These are phyloP conservation scores for Eucalyptus dawsonii DNA, from an alignment of 345 rosid genomes.

Conservation along the genomic window DNA sequence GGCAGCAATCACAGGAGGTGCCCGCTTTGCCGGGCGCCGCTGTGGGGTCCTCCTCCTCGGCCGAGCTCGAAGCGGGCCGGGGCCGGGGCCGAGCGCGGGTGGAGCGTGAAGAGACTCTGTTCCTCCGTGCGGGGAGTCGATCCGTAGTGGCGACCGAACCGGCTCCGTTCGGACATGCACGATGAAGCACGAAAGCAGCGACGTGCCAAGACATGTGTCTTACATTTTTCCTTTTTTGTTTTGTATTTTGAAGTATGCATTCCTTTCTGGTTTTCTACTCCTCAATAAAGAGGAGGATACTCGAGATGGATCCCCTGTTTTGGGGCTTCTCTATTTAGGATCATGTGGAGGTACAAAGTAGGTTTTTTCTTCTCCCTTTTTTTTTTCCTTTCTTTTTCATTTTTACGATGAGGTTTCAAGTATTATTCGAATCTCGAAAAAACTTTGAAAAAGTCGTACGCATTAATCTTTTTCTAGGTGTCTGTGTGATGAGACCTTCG, in stretches of 20 bases:
- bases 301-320: neutral
- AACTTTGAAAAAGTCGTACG: neutral
- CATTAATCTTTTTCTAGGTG: neutral
- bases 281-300: neutral
- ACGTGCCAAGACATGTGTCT: neutral
- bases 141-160: neutral
- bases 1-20: constrained; percentile 41
- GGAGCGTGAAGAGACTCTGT: constrained; percentile 74
- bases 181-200: neutral
- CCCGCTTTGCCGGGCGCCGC: constrained; percentile 76
- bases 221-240: neutral
- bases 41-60: constrained; percentile 21
- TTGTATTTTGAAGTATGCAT: neutral
- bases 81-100: constrained; percentile 32
- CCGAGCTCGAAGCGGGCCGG: constrained; percentile 10
- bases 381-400: neutral
- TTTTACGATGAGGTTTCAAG: neutral
- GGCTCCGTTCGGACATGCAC: neutral
- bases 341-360: neutral
- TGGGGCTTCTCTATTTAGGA: neutral
- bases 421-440: neutral
- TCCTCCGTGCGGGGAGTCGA: constrained; percentile 57
- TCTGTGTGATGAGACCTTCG: accelerated
- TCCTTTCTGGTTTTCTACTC: neutral
- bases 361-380: neutral